These are phyloP conservation scores for Chytriomyces sp. DNA, from an alignment of 192 early-diverging fungal genomes.

Conservation along the genomic window DNA sequence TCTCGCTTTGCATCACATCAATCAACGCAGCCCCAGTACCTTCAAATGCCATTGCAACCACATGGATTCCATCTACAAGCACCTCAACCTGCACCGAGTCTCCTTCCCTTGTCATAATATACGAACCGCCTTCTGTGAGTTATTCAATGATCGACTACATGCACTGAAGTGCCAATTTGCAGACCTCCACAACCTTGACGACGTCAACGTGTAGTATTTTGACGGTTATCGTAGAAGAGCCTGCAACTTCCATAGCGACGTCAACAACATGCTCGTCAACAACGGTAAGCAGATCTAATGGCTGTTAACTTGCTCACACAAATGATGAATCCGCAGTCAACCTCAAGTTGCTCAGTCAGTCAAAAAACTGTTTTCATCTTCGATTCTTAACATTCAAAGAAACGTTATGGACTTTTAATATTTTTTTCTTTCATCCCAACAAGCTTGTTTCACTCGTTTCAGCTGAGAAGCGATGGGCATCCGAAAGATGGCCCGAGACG, in stretches of 20 bases:
- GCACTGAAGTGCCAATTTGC: not conserved
- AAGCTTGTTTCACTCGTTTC: no score
- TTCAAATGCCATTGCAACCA: not conserved
- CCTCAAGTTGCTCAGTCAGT: not conserved
- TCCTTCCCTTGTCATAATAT: not conserved
- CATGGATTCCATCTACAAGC: not conserved
- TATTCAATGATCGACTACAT: not conserved
- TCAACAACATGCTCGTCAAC: not conserved
- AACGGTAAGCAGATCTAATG: no score
- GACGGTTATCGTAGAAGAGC: not conserved
- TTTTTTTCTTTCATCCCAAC: no score
- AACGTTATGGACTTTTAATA: not conserved
- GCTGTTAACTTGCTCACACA: no score
- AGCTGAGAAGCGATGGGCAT: not conserved
- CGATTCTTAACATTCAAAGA: not conserved
- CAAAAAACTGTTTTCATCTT: not conserved
- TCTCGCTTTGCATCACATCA: not conserved
- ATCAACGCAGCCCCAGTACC: not conserved
- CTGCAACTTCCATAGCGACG: not conserved
- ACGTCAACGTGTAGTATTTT: not conserved
- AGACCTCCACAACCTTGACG: not conserved
- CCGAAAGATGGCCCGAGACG: conserved; percentile 2
- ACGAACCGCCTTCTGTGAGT: not conserved
- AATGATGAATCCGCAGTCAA: no score
- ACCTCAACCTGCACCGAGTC: not conserved